phyloP scores from a whole-genome alignment of 352 stramenopile genomes.

The Peronosclerospora sorghi region DNA sequence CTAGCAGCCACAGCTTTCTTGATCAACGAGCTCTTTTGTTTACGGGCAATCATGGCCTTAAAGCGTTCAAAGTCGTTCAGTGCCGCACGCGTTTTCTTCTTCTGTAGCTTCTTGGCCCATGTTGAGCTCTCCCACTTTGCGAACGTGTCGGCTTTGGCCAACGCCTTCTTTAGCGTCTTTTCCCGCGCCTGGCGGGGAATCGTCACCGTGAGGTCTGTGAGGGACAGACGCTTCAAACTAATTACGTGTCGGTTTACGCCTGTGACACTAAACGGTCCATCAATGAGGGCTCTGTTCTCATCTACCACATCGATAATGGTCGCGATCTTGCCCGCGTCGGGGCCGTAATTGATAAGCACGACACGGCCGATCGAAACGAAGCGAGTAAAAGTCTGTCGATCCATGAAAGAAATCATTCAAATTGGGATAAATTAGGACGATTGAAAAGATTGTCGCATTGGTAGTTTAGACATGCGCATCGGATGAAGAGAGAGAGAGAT shows the following conservation, averaged over 20 bases:
- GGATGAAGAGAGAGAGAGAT: conserved; percentile 1
- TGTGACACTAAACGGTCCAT: conserved; percentile 92
- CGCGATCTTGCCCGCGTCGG: conserved; percentile 94
- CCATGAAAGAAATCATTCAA: too few relatives aligned
- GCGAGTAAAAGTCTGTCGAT: conserved; percentile 93
- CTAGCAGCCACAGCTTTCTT: conserved; percentile 79
- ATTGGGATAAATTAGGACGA: too few relatives aligned
- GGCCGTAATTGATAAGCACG: conserved; percentile 98
- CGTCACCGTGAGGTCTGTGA: conserved; percentile 95
- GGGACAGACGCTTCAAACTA: conserved; percentile 92
- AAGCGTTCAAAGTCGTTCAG: conserved; percentile 99
- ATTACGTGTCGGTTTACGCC: conserved; percentile 97
- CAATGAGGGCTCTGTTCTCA: conserved; percentile 97
- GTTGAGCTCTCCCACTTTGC: conserved; percentile 92
- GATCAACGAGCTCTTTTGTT: conserved; percentile 95
- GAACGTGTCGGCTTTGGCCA: conserved; percentile 78
- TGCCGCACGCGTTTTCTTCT: conserved; percentile 91
- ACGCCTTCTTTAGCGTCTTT: conserved; percentile 90
- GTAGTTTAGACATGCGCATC: too few relatives aligned
- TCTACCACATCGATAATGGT: conserved; percentile 99
- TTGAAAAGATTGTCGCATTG: too few relatives aligned
- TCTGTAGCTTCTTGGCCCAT: conserved; percentile 97
- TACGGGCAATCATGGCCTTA: conserved; percentile 98
- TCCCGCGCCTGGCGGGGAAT: conserved; percentile 91
- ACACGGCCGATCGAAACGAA: conserved; percentile 99